Evolutionary conservation across 805 yeast genomes (phyloP).

Genomic region (Maudiozyma pseudohumilis): DNA sequence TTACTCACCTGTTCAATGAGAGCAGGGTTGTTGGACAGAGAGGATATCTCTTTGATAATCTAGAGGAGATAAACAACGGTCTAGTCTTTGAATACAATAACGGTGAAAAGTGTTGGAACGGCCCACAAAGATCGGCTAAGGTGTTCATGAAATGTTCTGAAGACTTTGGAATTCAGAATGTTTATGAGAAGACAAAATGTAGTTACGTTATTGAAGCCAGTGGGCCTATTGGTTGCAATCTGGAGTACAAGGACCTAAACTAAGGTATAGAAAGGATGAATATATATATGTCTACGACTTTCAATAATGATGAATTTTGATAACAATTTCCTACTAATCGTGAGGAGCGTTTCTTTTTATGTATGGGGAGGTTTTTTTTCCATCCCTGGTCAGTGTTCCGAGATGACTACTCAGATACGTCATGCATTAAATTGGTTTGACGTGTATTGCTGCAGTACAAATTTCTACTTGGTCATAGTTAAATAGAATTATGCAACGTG

Average conservation of each 20-base stretch:
- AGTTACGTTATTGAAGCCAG: slow-evolving; percentile 47
- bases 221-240: slow-evolving; percentile 35
- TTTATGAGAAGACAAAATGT: slow-evolving; percentile 85
- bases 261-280: neutral
- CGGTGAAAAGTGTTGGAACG: slow-evolving; percentile 91
- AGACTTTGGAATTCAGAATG: slow-evolving; percentile 35
- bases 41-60: slow-evolving; percentile 21
- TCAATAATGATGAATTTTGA: too few species aligned
- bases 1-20: slow-evolving; percentile 19
- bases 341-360: too few species aligned
- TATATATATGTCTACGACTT: neutral
- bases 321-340: too few species aligned
- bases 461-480: too few species aligned
- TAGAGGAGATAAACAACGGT: slow-evolving; percentile 27
- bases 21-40: slow-evolving; percentile 10
- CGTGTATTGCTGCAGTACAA: too few species aligned
- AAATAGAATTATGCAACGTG: too few species aligned
- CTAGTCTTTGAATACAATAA: slow-evolving; percentile 35
- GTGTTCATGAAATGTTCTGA: slow-evolving; percentile 62
- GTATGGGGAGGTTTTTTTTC: too few species aligned
- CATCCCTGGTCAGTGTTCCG: too few species aligned
- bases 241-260: too few species aligned
- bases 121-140: slow-evolving; percentile 67
- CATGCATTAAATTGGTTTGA: too few species aligned
- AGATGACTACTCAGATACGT: too few species aligned